Conservation (phyloP, 176 grass and related monocot species). For the Oryza longistaminata region DNA sequence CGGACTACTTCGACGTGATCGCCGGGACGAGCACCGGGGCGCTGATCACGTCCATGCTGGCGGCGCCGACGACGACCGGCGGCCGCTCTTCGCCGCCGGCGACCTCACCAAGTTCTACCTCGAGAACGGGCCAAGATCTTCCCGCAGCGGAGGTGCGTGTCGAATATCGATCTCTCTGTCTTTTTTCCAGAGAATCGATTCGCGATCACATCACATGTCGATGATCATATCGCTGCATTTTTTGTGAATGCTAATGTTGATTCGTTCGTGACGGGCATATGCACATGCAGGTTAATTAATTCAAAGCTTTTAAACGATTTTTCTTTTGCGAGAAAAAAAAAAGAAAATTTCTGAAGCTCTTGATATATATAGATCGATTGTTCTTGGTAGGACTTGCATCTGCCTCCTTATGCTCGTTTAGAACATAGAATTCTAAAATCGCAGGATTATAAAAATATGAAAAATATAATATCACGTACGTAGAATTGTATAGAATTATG, state of each 20-base stretch:
- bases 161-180: too few relatives aligned
- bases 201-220: neutral
- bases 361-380: neutral
- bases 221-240: neutral
- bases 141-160: constrained; percentile 32
- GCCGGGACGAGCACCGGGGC: constrained; percentile 66
- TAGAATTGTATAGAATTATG: too few relatives aligned
- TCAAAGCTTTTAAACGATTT: neutral
- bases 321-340: too few relatives aligned
- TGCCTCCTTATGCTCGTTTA: too few relatives aligned
- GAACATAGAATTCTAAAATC: too few relatives aligned
- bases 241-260: too few relatives aligned
- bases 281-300: neutral
- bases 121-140: constrained; percentile 67
- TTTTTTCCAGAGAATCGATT: neutral
- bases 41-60: constrained; percentile 59
- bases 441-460: too few relatives aligned
- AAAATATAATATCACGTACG: too few relatives aligned
- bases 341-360: neutral
- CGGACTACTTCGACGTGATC: constrained; percentile 71
- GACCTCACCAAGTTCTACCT: constrained; percentile 57
- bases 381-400: too few relatives aligned
- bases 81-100: constrained; percentile 61
- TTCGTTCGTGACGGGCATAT: neutral
- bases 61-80: constrained; percentile 45